Base-by-base conservation (phyloP, 495 filamentous ascomycete genomes). In the Cetradonia linearis region DNA sequence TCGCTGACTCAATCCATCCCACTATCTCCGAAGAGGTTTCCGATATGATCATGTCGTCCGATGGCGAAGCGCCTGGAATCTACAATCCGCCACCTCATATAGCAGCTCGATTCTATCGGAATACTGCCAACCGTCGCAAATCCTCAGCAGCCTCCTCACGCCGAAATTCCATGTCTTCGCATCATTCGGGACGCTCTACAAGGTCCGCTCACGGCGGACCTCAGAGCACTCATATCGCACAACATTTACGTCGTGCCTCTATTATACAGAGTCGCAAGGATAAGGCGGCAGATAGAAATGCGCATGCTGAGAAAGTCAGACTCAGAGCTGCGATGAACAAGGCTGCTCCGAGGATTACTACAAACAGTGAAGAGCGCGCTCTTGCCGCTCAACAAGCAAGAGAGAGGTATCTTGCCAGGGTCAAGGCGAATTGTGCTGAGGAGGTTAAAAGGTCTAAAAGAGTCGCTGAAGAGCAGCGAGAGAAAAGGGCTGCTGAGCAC, bases 261-360 rank as follows among this genome's bases (percentile, higher is more conserved):
- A 95, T 98, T 57, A 79, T 97, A 59, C 92, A 98, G 71, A 88
- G 81, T 66, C 88, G 93, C 44, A 96, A 95, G 70, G 93, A 91
- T 8, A 84, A 91, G 50, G 81, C 97, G 30, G 93, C 94, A 56
- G 93, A 95, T 70, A 83, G 92, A 47, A 94, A 92, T 13, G 88
- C 89, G 47, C 90, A 98, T 74, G 93, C 91, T 52, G 93, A 98
- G 70, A 91, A 95, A 74, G 93, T 98, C n/a, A 88, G 93, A 59
- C 75, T 93, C 57, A 86, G 87, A 58, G 93, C 88, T 48, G 89
- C 89, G n/a, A 71, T 89, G 57, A 86, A 86, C 34, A 95, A 91
- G 77, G 86, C 87, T 40, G 82, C 83, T 16, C 83, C 83, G 20
- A 80, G 81, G 42, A 75, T 74, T 57, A 78, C 65, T 59, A 71